Percentiles rank a stretch among this genome's conserved stretches.
Conservation (phyloP, 148 eudicot genomes). For the Amaranthus palmeri region DNA sequence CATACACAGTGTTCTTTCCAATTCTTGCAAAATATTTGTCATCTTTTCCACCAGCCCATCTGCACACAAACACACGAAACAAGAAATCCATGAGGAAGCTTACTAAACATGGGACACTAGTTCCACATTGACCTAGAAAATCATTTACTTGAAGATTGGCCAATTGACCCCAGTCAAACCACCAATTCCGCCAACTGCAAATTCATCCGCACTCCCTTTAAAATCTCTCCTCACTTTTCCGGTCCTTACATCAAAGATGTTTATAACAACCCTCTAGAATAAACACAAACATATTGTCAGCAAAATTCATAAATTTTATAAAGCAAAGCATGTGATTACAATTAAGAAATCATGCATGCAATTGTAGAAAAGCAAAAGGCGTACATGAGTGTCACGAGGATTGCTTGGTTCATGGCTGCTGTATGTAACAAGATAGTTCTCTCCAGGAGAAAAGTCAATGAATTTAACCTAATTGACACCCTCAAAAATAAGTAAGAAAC, state of each 20-base stretch:
- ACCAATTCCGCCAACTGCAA: slow-evolving; percentile 78
- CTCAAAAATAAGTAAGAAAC: slow-evolving; percentile 6
- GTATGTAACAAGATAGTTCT: slow-evolving; percentile 84
- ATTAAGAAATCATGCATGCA: neutral
- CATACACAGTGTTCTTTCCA: slow-evolving; percentile 84
- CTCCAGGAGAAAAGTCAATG: slow-evolving; percentile 96
- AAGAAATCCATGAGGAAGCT: slow-evolving; percentile 1
- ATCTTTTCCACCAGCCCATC: slow-evolving; percentile 95
- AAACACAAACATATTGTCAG: slow-evolving; percentile 15
- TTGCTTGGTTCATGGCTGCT: slow-evolving; percentile 96
- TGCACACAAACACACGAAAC: slow-evolving; percentile 19
- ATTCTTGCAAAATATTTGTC: slow-evolving; percentile 92
- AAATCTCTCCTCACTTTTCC: slow-evolving; percentile 93
- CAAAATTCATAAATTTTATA: neutral
- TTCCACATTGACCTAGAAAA: neutral
- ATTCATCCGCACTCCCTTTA: slow-evolving; percentile 90
- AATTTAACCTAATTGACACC: slow-evolving; percentile 57
- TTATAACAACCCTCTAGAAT: slow-evolving; percentile 62
- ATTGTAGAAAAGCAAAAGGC: slow-evolving; percentile 11
- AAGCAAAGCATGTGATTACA: neutral
- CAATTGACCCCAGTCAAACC: slow-evolving; percentile 86
- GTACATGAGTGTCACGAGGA: slow-evolving; percentile 91
- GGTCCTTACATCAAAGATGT: slow-evolving; percentile 88
- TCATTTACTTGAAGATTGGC: slow-evolving; percentile 82
- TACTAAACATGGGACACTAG: neutral